Evolutionary conservation across 768 basidiomycete genomes (phyloP).

Genomic region (Cyclocybe aegerita): DNA sequence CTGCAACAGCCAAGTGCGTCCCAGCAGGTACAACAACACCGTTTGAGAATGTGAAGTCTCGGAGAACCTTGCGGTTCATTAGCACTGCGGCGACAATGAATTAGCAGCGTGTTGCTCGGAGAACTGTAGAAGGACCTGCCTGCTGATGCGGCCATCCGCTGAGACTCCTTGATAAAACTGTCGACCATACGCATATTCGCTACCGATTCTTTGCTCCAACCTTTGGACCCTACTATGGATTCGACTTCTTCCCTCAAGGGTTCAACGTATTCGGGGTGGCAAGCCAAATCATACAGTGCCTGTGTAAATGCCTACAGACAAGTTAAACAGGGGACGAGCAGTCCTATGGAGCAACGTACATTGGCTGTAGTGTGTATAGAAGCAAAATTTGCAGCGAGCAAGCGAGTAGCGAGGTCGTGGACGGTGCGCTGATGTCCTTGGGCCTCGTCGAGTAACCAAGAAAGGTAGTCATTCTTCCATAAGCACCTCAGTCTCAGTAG

Average conservation of each 20-base stretch:
- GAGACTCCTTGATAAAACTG: constrained; percentile 42
- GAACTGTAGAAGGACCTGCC: constrained; percentile 2
- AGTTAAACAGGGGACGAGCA: neutral
- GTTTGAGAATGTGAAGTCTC: constrained; percentile 15
- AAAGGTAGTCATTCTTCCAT: constrained; percentile 42
- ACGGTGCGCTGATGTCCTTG: constrained; percentile 27
- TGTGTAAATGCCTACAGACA: constrained; percentile 23
- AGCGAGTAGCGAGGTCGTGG: constrained; percentile 19
- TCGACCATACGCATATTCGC: constrained; percentile 38
- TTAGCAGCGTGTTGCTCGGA: neutral
- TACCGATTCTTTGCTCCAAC: constrained; percentile 30
- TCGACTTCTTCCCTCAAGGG: constrained; percentile 30
- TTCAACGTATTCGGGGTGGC: constrained; percentile 21
- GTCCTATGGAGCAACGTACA: constrained; percentile 17
- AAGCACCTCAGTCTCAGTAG: neutral
- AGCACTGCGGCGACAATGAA: constrained; percentile 14
- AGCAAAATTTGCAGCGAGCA: constrained; percentile 37
- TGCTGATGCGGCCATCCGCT: constrained; percentile 26
- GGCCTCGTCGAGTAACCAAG: constrained; percentile 44
- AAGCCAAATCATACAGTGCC: constrained; percentile 26
- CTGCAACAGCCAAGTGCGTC: constrained; percentile 11
- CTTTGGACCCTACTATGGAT: constrained; percentile 25
- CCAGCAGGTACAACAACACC: constrained; percentile 14
- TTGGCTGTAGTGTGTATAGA: constrained; percentile 40
- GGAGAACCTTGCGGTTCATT: constrained; percentile 24